Evolutionary conservation across 495 filamentous ascomycete species (phyloP), one percentile per base, ranked within the genome.

Genomic region (Massariosphaeria phaeospora): DNA sequence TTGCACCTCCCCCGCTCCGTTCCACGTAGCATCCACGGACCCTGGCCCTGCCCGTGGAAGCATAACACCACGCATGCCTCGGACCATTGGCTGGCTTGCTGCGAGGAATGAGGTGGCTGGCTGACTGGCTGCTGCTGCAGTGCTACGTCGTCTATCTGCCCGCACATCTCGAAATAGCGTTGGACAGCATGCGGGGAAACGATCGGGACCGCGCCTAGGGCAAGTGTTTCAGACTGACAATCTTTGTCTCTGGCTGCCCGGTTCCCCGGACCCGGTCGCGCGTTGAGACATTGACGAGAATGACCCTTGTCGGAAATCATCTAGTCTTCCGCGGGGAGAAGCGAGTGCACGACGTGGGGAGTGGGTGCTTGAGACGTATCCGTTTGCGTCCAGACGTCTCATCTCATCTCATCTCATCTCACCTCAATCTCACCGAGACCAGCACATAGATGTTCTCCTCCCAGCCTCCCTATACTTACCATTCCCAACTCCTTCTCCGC

Each of bases 121-220:
- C 20, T 11, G 33, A n/a, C 8, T 47, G 36, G 10, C 27, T 38
- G 39, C 20, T 36, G 39, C 33, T 49, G 57, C 35, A 13, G 55
- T 48, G 41, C 1, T 12, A 55, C 50, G 43, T 55, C 51, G 57
- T 50, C 36, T 55, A 61, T 61, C 57, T 55, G 56, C 56, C 27
- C 20, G 39, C 52, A 43, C 23, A 47, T 57, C 59, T 57, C 4
- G 23, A 52, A 62, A 62, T 53, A 53, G 48, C n/a, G 52, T 57
- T 34, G 42, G 47, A 52, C 53, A 57, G 59, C 48, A 57, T 57
- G 38, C 39, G 52, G 58, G 44, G 58, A 47, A 48, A 45, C 31
- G 48, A 39, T 48, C 53, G 35, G 44, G 44, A 48, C 11, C 39
- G 46, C 8, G 36, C 35, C 23, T 9, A 26, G 11, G 11, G 30